Conservation (phyloP, 495 filamentous ascomycete genomes). For the Aspergillus diversus region DNA sequence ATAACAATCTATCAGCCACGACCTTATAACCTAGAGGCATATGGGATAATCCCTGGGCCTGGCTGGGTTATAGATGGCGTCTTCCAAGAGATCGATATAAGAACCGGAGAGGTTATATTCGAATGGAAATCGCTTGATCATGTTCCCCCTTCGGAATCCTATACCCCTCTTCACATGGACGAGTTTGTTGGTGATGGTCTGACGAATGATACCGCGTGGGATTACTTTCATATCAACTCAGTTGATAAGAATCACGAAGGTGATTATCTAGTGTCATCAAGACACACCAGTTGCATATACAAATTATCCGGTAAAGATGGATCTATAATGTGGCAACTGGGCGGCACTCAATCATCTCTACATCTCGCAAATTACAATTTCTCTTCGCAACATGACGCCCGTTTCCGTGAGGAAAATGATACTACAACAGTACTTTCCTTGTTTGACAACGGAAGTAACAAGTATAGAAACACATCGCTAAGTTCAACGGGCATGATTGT, state of each 20-base stretch:
- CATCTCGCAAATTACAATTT: conserved; percentile 39
- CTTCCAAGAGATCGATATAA: conserved; percentile 33
- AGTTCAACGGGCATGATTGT: conserved; percentile 52
- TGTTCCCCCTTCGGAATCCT: conserved; percentile 23
- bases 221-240: conserved; percentile 35
- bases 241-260: conserved; percentile 36
- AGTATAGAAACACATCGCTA: conserved; percentile 26
- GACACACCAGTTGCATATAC: conserved; percentile 51
- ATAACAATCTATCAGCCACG: conserved; percentile 6
- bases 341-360: conserved; percentile 40
- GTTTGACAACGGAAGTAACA: conserved; percentile 48
- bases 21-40: conserved; percentile 9
- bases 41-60: conserved; percentile 20
- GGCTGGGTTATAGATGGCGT: conserved; percentile 24
- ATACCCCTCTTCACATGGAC: not conserved
- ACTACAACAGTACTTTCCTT: conserved; percentile 42
- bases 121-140: conserved; percentile 34
- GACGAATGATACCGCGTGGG: conserved; percentile 19
- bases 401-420: conserved; percentile 40
- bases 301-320: conserved; percentile 55
- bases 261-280: conserved; percentile 55
- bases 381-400: conserved; percentile 55
- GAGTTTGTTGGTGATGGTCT: not conserved
- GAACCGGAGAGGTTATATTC: conserved; percentile 29
- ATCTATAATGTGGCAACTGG: conserved; percentile 55